Percentiles rank a stretch among this genome's conserved stretches.
Conservation (phyloP, 345 rosid genomes). For the Pugionium dolabratum region DNA sequence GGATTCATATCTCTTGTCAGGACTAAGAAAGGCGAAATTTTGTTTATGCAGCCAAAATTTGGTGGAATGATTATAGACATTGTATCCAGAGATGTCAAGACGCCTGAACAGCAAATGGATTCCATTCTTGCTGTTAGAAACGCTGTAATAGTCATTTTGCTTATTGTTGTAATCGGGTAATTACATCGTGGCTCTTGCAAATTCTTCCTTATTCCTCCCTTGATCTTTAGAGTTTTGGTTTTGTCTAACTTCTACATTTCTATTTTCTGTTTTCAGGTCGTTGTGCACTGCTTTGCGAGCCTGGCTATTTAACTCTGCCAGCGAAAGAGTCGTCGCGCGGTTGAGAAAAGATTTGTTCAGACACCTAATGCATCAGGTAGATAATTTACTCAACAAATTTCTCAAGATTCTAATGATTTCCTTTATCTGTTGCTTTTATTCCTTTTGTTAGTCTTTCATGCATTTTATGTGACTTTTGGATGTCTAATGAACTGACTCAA, state of each 20-base stretch:
- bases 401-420: slow-evolving; percentile 4
- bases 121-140: slow-evolving; percentile 52
- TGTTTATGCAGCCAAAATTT: slow-evolving; percentile 55
- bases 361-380: slow-evolving; percentile 62
- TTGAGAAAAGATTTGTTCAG: slow-evolving; percentile 56
- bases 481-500: neutral
- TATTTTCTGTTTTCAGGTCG: slow-evolving; percentile 42
- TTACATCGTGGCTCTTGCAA: slow-evolving; percentile 2
- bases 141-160: slow-evolving; percentile 49
- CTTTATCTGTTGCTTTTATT: neutral
- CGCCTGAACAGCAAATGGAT: slow-evolving; percentile 50
- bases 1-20: neutral
- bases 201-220: neutral
- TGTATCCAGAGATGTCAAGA: slow-evolving; percentile 51
- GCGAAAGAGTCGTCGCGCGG: slow-evolving; percentile 71
- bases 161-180: slow-evolving; percentile 62
- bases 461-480: neutral
- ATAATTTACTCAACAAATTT: neutral
- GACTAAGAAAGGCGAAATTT: neutral
- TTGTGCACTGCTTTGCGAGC: slow-evolving; percentile 58
- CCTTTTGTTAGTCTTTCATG: neutral
- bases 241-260: neutral
- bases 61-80: slow-evolving; percentile 71
- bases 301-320: slow-evolving; percentile 61
- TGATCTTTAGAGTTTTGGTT: slow-evolving; percentile 3